Evolutionary conservation across 202 grass and related monocot species (phyloP).

Genomic region (Panicum hallii): DNA sequence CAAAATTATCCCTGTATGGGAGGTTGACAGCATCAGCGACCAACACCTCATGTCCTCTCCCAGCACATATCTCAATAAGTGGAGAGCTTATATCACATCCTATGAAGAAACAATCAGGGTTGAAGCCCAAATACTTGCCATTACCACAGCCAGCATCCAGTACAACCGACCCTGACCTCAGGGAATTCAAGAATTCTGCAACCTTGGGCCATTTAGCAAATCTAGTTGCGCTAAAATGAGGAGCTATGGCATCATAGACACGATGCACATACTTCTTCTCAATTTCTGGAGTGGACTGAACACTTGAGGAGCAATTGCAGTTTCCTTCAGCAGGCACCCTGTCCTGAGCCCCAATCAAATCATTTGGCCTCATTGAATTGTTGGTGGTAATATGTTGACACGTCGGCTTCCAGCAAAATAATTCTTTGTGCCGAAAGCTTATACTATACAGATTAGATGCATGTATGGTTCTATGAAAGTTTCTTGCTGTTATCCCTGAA

Average conservation of each 20-base stretch:
- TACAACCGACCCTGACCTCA: constrained; percentile 70
- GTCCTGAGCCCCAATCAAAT: constrained; percentile 10
- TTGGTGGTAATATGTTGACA: constrained; percentile 2
- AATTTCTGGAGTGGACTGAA: constrained; percentile 83
- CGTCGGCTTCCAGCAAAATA: constrained; percentile 22
- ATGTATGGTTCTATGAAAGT: neutral
- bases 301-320: constrained; percentile 39
- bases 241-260: constrained; percentile 93
- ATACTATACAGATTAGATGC: neutral
- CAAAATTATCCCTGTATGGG: constrained; percentile 83
- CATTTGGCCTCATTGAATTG: constrained; percentile 30
- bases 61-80: constrained; percentile 75
- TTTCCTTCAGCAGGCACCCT: constrained; percentile 10
- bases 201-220: constrained; percentile 99
- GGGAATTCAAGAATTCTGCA: constrained; percentile 75
- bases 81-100: constrained; percentile 91
- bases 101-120: constrained; percentile 77
- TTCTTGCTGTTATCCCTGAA: constrained; percentile 34
- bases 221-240: constrained; percentile 86
- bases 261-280: constrained; percentile 90
- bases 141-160: constrained; percentile 96
- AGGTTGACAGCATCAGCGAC: constrained; percentile 93
- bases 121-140: constrained; percentile 90
- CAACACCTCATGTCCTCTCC: constrained; percentile 83
- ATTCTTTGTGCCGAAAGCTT: neutral